phyloP scores from a whole-genome alignment of 108 stramenopile species.

The Skeletonema menzelii region DNA sequence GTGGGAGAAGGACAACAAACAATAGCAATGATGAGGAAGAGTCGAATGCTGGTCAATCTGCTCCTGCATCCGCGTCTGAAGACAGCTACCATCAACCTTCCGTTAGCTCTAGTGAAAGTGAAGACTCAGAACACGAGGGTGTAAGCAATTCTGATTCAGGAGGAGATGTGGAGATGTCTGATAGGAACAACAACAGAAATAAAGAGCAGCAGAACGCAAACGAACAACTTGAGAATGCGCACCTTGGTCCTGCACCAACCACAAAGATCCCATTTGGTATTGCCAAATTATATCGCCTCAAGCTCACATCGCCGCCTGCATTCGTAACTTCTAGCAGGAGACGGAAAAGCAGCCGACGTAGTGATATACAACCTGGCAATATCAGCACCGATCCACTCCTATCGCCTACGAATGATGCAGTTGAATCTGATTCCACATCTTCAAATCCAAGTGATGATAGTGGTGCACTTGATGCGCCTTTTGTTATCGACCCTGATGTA shows the following conservation, averaged over 20 bases:
- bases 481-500: constrained; percentile 24
- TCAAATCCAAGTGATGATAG: not conserved
- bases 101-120: not conserved
- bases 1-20: constrained; percentile 10
- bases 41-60: constrained; percentile 10
- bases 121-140: not conserved
- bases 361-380: constrained; percentile 7
- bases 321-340: constrained; percentile 13
- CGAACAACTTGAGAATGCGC: not conserved
- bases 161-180: constrained; percentile 38
- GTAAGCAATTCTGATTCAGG: not conserved
- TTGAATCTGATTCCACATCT: not conserved
- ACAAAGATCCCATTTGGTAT: constrained; percentile 42
- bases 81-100: constrained; percentile 35
- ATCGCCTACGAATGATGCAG: constrained; percentile 7
- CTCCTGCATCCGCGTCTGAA: constrained; percentile 25
- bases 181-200: not conserved
- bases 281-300: constrained; percentile 36
- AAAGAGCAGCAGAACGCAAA: not conserved
- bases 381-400: constrained; percentile 44
- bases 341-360: not conserved
- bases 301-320: constrained; percentile 18
- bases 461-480: not conserved
- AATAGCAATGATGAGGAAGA: constrained; percentile 15
- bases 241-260: not conserved